Evolutionary conservation across 768 basidiomycete species (phyloP), one percentile per base, ranked within the genome.

Genomic region (Psilocybe azurescens): DNA sequence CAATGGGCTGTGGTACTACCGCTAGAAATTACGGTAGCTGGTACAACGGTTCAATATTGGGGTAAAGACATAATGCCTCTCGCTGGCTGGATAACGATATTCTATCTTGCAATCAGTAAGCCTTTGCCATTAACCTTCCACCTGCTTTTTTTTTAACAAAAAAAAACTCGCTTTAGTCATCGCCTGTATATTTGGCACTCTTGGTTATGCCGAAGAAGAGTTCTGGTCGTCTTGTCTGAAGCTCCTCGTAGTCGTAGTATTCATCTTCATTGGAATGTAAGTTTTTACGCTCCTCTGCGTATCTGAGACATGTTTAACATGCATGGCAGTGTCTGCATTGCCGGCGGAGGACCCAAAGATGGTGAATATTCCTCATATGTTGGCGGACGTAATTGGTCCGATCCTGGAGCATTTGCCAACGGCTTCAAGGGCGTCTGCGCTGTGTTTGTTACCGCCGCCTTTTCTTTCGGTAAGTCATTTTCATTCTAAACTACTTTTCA

Each of bases 181-280:
- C 20, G 53, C 78, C 39, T 71, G 73, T 53, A 39, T 81, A 18
- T 81, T 82, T 55, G 81, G 80, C 59, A 81, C 81, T 11, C 75
- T 82, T 10, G 80, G 80, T 10, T 82, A 75, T 55, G 80, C 81
- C 0, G 81, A 82, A 67, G 81, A 81, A 71, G 80, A 81, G 56
- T 82, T 81, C 62, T 82, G 81, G 81, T 78, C 80, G n/a, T 81
- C 81, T 32, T 79, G 76, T 62, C 70, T 82, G n/a, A 82, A 81
- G 70, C 73, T 82, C 24, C 59, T 81, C 52, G 79, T 80, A 3
- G 78, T 80, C 41, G 69, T 81, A 1, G 78, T 82, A 73, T 81
- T 82, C 70, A 71, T 81, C 56, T 75, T 82, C 70, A 78, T 82
- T 24, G 79, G 78, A 49, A 64, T 81, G 79, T 81, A 67, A 62